These are phyloP conservation scores for Omphalotus guepiniiformis DNA, from an alignment of 768 basidiomycete genomes.

Conservation along the genomic window DNA sequence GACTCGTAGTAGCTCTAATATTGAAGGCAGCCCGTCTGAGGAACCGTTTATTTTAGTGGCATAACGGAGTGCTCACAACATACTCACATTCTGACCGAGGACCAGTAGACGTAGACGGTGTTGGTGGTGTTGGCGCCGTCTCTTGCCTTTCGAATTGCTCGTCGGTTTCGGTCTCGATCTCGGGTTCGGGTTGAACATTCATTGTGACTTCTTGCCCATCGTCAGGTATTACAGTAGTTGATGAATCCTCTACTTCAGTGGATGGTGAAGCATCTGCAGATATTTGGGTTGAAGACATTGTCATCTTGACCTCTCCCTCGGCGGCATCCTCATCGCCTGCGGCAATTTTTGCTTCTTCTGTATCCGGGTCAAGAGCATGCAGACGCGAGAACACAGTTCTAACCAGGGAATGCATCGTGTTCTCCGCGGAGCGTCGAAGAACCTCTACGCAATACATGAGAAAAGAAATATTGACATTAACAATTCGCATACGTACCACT, in stretches of 20 bases:
- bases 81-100: conserved; percentile 40
- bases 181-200: conserved; percentile 11
- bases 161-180: conserved; percentile 14
- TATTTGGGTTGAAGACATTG: conserved; percentile 37
- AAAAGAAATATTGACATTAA: not conserved
- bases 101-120: conserved; percentile 18
- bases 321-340: conserved; percentile 45
- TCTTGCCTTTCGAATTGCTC: conserved; percentile 1
- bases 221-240: too few species aligned
- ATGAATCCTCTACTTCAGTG: conserved; percentile 19
- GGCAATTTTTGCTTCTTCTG: conserved; percentile 64
- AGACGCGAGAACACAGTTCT: conserved; percentile 77
- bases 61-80: conserved; percentile 14
- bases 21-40: conserved; percentile 86
- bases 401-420: conserved; percentile 85
- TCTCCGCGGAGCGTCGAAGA: conserved; percentile 81
- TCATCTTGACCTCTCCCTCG: conserved; percentile 60
- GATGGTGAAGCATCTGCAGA: too few species aligned
- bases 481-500: conserved; percentile 60
- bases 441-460: conserved; percentile 52
- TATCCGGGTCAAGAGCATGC: conserved; percentile 55
- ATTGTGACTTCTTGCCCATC: conserved; percentile 13
- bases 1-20: conserved; percentile 89
- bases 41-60: conserved; percentile 2
- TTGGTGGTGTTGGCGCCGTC: conserved; percentile 3